Conservation (phyloP, 805 yeast genomes). For the Geotrichum ghanense region DNA sequence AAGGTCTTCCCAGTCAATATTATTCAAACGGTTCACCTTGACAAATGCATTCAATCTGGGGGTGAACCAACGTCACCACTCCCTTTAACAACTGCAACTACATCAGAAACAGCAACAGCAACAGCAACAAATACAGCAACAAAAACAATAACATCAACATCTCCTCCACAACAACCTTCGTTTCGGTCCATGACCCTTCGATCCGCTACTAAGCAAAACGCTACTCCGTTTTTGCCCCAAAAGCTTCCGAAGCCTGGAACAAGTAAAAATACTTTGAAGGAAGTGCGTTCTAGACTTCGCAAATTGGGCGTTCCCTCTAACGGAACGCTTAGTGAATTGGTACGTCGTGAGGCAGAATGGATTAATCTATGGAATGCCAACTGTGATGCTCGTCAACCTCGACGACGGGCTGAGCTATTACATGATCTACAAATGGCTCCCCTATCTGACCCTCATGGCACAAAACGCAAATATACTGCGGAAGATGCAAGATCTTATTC, state of each 20-base stretch:
- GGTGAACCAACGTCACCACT: too few species aligned
- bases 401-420: slow-evolving; percentile 41
- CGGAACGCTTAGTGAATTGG: slow-evolving; percentile 57
- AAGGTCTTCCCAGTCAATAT: neutral
- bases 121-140: too few species aligned
- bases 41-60: neutral
- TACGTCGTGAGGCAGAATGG: slow-evolving; percentile 65
- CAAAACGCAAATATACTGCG: neutral
- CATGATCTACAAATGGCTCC: slow-evolving; percentile 35
- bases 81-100: too few species aligned
- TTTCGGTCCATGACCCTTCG: too few species aligned
- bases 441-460: neutral
- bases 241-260: neutral
- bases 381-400: slow-evolving; percentile 59
- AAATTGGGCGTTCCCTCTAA: slow-evolving; percentile 42
- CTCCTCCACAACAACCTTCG: too few species aligned
- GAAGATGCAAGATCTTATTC: neutral
- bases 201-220: neutral
- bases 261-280: neutral
- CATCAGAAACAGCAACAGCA: too few species aligned
- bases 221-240: neutral
- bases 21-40: neutral
- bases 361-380: slow-evolving; percentile 72
- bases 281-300: slow-evolving; percentile 48
- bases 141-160: too few species aligned